Evolutionary conservation across 1,284 basidiomycete genomes (phyloP).

Genomic region (Rhodotorula sp.): DNA sequence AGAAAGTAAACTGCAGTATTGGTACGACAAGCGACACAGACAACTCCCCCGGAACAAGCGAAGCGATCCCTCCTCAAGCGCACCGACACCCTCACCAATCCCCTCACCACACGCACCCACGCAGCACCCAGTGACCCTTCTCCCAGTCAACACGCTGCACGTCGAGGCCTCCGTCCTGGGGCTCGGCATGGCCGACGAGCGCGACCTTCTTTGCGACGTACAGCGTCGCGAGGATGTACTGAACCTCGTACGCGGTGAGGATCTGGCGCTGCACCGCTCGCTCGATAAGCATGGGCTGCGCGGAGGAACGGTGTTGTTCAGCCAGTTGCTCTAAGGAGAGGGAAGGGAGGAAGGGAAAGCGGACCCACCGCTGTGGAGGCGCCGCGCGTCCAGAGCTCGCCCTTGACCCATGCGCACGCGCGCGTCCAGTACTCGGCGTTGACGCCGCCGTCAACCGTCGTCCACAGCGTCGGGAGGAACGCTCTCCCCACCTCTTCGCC

Average conservation of each 20-base stretch:
- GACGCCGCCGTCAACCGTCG: slow-evolving; percentile 10
- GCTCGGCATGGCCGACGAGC: too few relatives aligned
- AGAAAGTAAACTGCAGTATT: too few relatives aligned
- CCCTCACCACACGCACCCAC: neutral
- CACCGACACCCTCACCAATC: too few relatives aligned
- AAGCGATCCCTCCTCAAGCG: too few relatives aligned
- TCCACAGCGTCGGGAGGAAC: slow-evolving; percentile 25
- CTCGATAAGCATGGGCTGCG: neutral
- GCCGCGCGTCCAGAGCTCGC: slow-evolving; percentile 6
- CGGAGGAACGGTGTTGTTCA: neutral
- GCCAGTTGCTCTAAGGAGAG: neutral
- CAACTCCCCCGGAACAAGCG: neutral
- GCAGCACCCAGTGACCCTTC: slow-evolving; percentile 1
- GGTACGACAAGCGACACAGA: too few relatives aligned
- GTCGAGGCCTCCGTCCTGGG: neutral
- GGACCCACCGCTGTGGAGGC: slow-evolving; percentile 10
- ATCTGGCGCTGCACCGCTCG: neutral
- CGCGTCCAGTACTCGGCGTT: slow-evolving; percentile 17
- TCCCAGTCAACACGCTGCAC: slow-evolving; percentile 13
- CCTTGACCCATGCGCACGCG: slow-evolving; percentile 19
- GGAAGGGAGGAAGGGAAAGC: too few relatives aligned
- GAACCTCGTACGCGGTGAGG: slow-evolving; percentile 19
- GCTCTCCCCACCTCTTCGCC: neutral
- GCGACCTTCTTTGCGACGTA: slow-evolving; percentile 1
- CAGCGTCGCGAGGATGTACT: slow-evolving; percentile 13